phyloP scores from a whole-genome alignment of 768 basidiomycete species.

The Termitomyces sp. region DNA sequence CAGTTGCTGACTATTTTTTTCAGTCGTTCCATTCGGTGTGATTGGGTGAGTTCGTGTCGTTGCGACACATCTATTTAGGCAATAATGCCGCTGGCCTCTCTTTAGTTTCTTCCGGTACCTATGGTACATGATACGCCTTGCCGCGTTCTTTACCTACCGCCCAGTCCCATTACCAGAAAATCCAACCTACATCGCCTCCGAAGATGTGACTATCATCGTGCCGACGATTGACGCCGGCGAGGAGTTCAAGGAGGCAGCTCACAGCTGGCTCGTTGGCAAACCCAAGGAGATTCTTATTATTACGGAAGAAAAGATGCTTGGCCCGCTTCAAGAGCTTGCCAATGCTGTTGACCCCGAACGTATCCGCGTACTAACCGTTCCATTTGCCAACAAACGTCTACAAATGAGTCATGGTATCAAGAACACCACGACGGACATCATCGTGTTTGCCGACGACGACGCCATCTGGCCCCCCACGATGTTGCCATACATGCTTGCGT shows the following conservation, averaged over 20 bases:
- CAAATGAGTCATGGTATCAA: slow-evolving; percentile 94
- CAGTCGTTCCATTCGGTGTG: slow-evolving; percentile 87
- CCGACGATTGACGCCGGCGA: slow-evolving; percentile 96
- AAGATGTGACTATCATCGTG: slow-evolving; percentile 96
- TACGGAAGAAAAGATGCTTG: slow-evolving; percentile 86
- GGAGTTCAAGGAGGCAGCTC: slow-evolving; percentile 90
- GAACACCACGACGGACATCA: slow-evolving; percentile 87
- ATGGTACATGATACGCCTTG: slow-evolving; percentile 85
- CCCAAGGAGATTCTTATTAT: slow-evolving; percentile 76
- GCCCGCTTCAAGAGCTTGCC: slow-evolving; percentile 84
- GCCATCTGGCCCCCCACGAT: slow-evolving; percentile 94
- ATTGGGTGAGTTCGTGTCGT: slow-evolving; percentile 55
- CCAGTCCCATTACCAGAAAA: slow-evolving; percentile 89
- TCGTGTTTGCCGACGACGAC: slow-evolving; percentile 93
- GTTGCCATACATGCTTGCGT: slow-evolving; percentile 83
- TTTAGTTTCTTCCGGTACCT: slow-evolving; percentile 88
- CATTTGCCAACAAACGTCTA: slow-evolving; percentile 89
- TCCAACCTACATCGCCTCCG: slow-evolving; percentile 83
- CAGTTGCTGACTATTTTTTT: slow-evolving; percentile 13
- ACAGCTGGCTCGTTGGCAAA: slow-evolving; percentile 88
- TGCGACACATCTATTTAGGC: background rate
- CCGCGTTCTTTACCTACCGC: slow-evolving; percentile 74
- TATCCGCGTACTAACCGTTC: slow-evolving; percentile 85
- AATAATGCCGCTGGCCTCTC: slow-evolving; percentile 10
- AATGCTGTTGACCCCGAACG: slow-evolving; percentile 79